These are phyloP conservation scores for Ophiostoma triangulosporum DNA, from an alignment of 2,329 filamentous ascomycete genomes.

Conservation along the genomic window DNA sequence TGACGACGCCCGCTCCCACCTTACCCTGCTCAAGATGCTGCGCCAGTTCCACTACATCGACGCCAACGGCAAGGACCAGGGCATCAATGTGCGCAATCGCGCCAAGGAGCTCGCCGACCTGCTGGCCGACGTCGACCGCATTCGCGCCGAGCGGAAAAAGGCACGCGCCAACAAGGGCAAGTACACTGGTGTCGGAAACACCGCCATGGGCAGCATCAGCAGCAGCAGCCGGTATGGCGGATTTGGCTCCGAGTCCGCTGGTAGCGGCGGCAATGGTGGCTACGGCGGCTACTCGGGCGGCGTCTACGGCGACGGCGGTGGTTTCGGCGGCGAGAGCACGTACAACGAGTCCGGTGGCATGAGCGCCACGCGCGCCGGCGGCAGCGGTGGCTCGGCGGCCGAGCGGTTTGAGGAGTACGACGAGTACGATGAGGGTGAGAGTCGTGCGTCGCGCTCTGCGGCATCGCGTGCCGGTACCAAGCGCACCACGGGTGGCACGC, in stretches of 20 bases:
- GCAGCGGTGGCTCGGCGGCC: slow-evolving; percentile 36
- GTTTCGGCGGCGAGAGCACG: slow-evolving; percentile 71
- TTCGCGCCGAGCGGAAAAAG: slow-evolving; percentile 76
- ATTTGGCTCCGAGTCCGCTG: slow-evolving; percentile 76
- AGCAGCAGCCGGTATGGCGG: slow-evolving; percentile 60
- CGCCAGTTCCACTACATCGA: slow-evolving; percentile 97
- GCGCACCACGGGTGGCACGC: slow-evolving; percentile 11
- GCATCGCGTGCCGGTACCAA: slow-evolving; percentile 33
- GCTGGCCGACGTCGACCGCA: slow-evolving; percentile 81
- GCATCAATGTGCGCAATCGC: slow-evolving; percentile 91
- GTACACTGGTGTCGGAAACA: slow-evolving; percentile 68
- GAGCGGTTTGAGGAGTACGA: slow-evolving; percentile 95
- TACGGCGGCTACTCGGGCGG: slow-evolving; percentile 52
- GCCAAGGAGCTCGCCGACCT: slow-evolving; percentile 92
- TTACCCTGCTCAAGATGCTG: slow-evolving; percentile 94
- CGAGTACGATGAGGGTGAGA: slow-evolving; percentile 70
- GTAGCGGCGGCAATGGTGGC: slow-evolving; percentile 36
- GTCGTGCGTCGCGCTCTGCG: slow-evolving; percentile 28
- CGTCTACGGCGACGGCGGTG: slow-evolving; percentile 92
- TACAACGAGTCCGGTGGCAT: slow-evolving; percentile 42
- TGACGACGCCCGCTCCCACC: slow-evolving; percentile 88
- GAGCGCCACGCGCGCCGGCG: background rate
- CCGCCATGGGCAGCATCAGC: slow-evolving; percentile 25
- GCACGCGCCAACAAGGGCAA: slow-evolving; percentile 82
- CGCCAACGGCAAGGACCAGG: slow-evolving; percentile 93